Conservation (phyloP, 2,329 filamentous ascomycete species). For the Truncatella angustata region DNA sequence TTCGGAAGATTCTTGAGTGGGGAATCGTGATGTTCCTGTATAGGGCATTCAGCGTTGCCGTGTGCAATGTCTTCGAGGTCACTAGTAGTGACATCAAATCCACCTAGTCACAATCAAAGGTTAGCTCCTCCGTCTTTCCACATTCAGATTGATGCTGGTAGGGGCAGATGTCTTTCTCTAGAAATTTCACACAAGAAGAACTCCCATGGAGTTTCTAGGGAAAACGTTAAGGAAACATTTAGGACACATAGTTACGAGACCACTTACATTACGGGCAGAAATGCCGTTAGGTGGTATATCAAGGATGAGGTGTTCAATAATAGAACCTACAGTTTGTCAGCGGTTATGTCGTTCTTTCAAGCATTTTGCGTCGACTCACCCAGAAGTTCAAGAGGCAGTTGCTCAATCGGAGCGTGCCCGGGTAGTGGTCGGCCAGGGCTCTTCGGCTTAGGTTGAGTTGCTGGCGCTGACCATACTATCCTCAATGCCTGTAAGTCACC, state of each 20-base stretch:
- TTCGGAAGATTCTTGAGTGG: slow-evolving; percentile 79
- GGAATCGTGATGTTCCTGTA: slow-evolving; percentile 81
- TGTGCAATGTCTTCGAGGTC: slow-evolving; percentile 72
- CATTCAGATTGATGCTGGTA: too few species aligned
- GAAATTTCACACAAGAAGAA: too few species aligned
- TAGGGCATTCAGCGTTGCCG: slow-evolving; percentile 69
- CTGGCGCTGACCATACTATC: slow-evolving; percentile 51
- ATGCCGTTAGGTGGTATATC: slow-evolving; percentile 75
- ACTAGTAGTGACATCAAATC: slow-evolving; percentile 75
- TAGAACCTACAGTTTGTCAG: slow-evolving; percentile 51
- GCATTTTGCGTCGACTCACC: too few species aligned
- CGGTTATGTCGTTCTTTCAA: too few species aligned
- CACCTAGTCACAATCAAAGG: too few species aligned
- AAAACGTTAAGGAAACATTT: too few species aligned
- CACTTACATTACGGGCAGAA: slow-evolving; percentile 72
- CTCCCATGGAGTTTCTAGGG: too few species aligned
- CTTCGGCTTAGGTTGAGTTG: slow-evolving; percentile 26
- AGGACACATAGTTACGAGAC: too few species aligned
- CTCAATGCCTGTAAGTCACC: slow-evolving; percentile 56
- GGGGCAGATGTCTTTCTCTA: too few species aligned
- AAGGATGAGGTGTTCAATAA: slow-evolving; percentile 71
- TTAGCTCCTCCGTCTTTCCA: too few species aligned
- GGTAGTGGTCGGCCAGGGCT: slow-evolving; percentile 33
- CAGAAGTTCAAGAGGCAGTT: slow-evolving; percentile 67
- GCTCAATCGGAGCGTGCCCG: slow-evolving; percentile 62